Percentiles rank a stretch among this genome's conserved stretches.
Evolutionary conservation across 1,139 yeast genomes (phyloP).

Genomic region (Geotrichum macrosporum): DNA sequence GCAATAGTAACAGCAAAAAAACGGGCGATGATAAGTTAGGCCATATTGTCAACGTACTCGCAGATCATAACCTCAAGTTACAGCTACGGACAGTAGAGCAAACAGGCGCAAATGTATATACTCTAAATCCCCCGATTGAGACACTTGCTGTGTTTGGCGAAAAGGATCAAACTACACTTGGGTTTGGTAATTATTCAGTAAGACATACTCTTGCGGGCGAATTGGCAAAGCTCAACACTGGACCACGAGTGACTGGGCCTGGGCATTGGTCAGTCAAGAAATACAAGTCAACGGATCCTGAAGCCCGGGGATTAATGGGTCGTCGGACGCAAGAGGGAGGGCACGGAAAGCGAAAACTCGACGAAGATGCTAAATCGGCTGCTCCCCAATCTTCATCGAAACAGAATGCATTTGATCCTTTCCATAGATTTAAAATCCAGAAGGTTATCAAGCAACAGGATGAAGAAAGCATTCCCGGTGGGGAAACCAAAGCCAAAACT

Average conservation of each 20-base stretch:
- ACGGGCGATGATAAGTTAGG: slow-evolving; percentile 2
- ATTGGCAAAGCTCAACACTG: slow-evolving; percentile 15
- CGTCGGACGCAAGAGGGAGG: neutral
- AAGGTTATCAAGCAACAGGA: neutral
- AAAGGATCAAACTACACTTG: slow-evolving; percentile 26
- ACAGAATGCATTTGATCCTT: neutral
- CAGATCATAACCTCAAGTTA: slow-evolving; percentile 13
- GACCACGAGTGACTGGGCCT: slow-evolving; percentile 16
- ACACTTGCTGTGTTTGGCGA: slow-evolving; percentile 31
- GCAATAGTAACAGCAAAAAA: neutral
- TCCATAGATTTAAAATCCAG: slow-evolving; percentile 5
- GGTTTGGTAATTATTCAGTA: slow-evolving; percentile 33
- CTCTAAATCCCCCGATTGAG: slow-evolving; percentile 37
- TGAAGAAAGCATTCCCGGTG: slow-evolving; percentile 1
- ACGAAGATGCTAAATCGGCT: neutral
- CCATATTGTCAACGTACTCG: slow-evolving; percentile 9
- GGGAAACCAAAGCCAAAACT: neutral
- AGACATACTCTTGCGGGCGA: slow-evolving; percentile 32
- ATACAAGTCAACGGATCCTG: slow-evolving; percentile 15
- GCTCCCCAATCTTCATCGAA: neutral
- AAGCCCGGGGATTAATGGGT: neutral
- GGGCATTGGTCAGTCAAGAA: slow-evolving; percentile 16
- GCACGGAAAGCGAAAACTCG: neutral
- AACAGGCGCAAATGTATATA: slow-evolving; percentile 23
- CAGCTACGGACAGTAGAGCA: slow-evolving; percentile 8